A percentile compares a stretch with the other conserved stretches of the same genome.
Conservation (phyloP, 768 basidiomycete species). For the Tylopilus sp. region DNA sequence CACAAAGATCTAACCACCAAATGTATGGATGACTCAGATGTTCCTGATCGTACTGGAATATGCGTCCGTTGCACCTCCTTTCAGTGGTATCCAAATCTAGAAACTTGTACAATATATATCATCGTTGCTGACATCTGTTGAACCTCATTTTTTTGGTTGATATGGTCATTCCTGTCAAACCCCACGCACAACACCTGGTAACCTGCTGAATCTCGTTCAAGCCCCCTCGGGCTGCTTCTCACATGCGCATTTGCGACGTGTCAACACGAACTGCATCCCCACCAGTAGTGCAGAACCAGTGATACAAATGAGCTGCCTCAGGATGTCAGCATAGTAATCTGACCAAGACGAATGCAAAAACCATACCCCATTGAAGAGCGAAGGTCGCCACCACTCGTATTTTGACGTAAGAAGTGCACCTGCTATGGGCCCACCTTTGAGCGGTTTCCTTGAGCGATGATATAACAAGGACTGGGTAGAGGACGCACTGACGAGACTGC, state of each 20-base stretch:
- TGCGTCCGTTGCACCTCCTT: too few species aligned
- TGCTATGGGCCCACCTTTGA: slow-evolving; percentile 50
- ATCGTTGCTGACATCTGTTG: too few species aligned
- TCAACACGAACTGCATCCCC: slow-evolving; percentile 7
- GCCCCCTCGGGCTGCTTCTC: neutral
- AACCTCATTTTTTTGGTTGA: too few species aligned
- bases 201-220: neutral
- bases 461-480: neutral
- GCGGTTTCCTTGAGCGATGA: neutral
- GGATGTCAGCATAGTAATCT: neutral
- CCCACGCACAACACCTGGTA: too few species aligned
- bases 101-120: too few species aligned
- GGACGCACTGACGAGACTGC: slow-evolving; percentile 20
- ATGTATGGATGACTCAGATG: too few species aligned
- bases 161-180: too few species aligned
- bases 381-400: slow-evolving; percentile 56
- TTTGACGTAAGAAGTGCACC: slow-evolving; percentile 49
- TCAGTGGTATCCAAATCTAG: too few species aligned
- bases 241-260: neutral
- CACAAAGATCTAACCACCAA: too few species aligned
- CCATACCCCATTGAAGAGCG: slow-evolving; percentile 45
- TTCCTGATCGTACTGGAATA: too few species aligned
- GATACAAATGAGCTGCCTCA: slow-evolving; percentile 4
- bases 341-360: neutral
- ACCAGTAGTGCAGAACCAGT: slow-evolving; percentile 1